phyloP scores from a whole-genome alignment of 495 filamentous ascomycete genomes.

The Penicillium steckii region DNA sequence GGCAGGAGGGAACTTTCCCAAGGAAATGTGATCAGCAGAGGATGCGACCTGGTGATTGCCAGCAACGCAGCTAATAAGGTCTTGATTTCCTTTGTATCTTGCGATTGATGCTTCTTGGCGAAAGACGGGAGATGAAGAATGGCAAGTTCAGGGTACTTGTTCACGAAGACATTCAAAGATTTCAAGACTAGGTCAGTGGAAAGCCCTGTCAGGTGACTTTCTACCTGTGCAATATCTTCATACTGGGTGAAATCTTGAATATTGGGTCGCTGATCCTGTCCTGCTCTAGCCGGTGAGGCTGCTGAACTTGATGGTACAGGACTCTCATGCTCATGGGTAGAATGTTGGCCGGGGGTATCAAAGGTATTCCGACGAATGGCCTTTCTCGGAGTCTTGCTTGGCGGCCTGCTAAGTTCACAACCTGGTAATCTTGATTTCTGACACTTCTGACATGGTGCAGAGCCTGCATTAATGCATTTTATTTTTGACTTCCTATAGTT shows the following conservation, averaged over 20 bases:
- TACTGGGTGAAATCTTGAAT: background rate
- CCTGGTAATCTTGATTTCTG: conserved; percentile 9
- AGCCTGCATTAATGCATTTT: conserved; percentile 19
- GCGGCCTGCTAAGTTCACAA: conserved; percentile 12
- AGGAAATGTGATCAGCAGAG: background rate
- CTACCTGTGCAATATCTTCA: background rate
- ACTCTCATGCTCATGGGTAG: background rate
- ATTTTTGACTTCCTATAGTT: conserved; percentile 19
- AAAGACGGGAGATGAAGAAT: conserved; percentile 14
- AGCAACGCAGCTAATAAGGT: conserved; percentile 12
- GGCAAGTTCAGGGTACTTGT: conserved; percentile 20
- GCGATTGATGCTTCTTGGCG: conserved; percentile 12
- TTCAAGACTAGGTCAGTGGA: conserved; percentile 11
- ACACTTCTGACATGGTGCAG: conserved; percentile 19
- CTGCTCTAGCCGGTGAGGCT: background rate
- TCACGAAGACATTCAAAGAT: conserved; percentile 17
- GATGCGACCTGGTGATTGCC: conserved; percentile 5
- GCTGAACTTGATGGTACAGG: background rate
- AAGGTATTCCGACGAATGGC: background rate
- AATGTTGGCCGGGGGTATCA: background rate
- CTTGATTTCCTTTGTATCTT: conserved; percentile 6
- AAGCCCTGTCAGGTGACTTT: conserved; percentile 5
- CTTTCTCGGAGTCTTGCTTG: background rate
- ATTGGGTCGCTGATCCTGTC: background rate
- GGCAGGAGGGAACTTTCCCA: conserved; percentile 3